Conservation (phyloP, 257 asterid species). For the Eustoma russellianum region DNA sequence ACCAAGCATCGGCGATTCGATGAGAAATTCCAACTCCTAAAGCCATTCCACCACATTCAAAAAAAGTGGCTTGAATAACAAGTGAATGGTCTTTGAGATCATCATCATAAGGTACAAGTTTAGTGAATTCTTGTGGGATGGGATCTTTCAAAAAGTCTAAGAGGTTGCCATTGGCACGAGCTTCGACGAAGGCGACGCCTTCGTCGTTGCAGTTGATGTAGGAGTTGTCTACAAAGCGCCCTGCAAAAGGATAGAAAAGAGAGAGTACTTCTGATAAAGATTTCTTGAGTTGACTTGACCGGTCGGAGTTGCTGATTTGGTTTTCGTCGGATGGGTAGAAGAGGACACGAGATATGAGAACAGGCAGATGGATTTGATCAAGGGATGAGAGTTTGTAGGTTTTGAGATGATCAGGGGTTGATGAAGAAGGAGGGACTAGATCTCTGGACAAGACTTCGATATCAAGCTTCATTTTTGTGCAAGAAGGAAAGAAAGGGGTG, state of each 20-base stretch:
- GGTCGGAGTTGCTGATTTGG: slow-evolving; percentile 8
- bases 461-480: slow-evolving; percentile 6
- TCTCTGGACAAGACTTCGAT: slow-evolving; percentile 21
- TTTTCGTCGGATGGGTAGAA: slow-evolving; percentile 16
- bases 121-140: slow-evolving; percentile 1
- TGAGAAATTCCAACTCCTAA: slow-evolving; percentile 26
- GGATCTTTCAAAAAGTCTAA: slow-evolving; percentile 5
- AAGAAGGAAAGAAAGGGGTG: too few species aligned
- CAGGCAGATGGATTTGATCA: slow-evolving; percentile 27
- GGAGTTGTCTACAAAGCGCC: slow-evolving; percentile 13
- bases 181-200: slow-evolving; percentile 17
- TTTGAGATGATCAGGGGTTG: slow-evolving; percentile 27
- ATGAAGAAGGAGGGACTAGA: slow-evolving; percentile 30
- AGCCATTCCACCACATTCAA: slow-evolving; percentile 32
- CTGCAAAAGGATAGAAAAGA: slow-evolving; percentile 31
- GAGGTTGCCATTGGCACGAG: slow-evolving; percentile 4
- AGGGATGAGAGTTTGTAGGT: slow-evolving; percentile 22
- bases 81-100: slow-evolving; percentile 16
- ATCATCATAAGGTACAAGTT: slow-evolving; percentile 13
- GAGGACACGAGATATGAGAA: slow-evolving; percentile 22
- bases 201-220: slow-evolving; percentile 29
- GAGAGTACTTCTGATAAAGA: slow-evolving; percentile 25
- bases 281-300: slow-evolving; percentile 15
- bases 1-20: slow-evolving; percentile 21
- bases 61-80: slow-evolving; percentile 24